A percentile compares a stretch with the other conserved stretches of the same genome.
Evolutionary conservation across 805 yeast species (phyloP).

Genomic region (Cyberlindnera amylophila): DNA sequence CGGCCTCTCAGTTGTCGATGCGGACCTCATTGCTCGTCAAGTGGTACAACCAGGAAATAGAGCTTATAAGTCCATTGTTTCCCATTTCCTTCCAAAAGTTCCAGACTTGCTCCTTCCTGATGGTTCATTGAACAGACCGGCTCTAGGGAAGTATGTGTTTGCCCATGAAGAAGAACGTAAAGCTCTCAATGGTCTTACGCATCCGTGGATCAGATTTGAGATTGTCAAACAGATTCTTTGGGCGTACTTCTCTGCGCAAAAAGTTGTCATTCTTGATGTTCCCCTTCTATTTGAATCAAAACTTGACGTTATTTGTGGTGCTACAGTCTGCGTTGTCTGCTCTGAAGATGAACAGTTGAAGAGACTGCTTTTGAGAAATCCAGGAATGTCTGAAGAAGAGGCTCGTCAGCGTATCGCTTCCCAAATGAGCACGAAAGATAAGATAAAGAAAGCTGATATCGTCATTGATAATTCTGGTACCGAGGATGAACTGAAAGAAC

Average conservation of each 20-base stretch:
- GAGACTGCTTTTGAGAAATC: conserved; percentile 65
- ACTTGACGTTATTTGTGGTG: conserved; percentile 67
- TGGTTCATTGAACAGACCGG: conserved; percentile 58
- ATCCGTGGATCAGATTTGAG: conserved; percentile 72
- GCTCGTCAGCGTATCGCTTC: conserved; percentile 67
- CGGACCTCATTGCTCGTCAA: conserved; percentile 83
- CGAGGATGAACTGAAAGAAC: conserved; percentile 38
- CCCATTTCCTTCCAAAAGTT: conserved; percentile 51
- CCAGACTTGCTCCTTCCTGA: conserved; percentile 41
- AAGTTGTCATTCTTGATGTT: conserved; percentile 71
- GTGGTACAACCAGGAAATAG: conserved; percentile 77
- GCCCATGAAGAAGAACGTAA: conserved; percentile 55
- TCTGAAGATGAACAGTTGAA: conserved; percentile 51
- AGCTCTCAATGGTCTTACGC: conserved; percentile 71
- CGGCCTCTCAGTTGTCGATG: conserved; percentile 68
- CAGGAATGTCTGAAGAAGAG: conserved; percentile 59
- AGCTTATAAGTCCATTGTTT: conserved; percentile 65
- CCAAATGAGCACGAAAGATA: conserved; percentile 66
- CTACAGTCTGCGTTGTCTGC: conserved; percentile 65
- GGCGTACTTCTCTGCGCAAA: conserved; percentile 55
- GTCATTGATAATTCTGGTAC: conserved; percentile 60
- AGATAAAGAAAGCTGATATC: conserved; percentile 57
- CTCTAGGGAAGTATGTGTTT: conserved; percentile 76
- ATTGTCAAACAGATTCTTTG: conserved; percentile 53
- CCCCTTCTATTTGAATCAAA: conserved; percentile 85